Percentiles rank a stretch among this genome's conserved stretches.
phyloP scores from a whole-genome alignment of 257 asterid genomes.

The Eucommia ulmoides region DNA sequence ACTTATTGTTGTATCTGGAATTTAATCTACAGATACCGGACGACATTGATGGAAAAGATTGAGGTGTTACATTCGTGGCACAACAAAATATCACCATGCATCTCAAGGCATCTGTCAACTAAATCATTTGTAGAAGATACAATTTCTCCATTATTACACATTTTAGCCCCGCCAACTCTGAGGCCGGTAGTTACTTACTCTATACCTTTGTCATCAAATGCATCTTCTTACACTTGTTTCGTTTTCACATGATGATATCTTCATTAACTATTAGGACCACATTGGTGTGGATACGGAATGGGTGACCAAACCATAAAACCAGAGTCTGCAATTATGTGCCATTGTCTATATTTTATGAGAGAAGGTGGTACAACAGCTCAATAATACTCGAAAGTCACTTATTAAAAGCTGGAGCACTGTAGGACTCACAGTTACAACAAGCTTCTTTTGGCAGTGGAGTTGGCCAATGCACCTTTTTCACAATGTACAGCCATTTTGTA shows the following conservation, averaged over 20 bases:
- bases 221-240: constrained; percentile 7
- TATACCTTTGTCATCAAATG: constrained; percentile 5
- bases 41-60: constrained; percentile 51
- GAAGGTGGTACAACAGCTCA: too few species aligned
- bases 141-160: constrained; percentile 66
- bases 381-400: too few species aligned
- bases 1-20: constrained; percentile 9
- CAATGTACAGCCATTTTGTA: neutral
- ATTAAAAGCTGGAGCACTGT: too few species aligned
- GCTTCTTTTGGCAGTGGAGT: too few species aligned
- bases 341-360: too few species aligned
- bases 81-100: constrained; percentile 50
- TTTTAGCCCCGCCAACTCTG: constrained; percentile 73
- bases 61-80: constrained; percentile 76
- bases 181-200: constrained; percentile 57
- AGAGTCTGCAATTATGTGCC: too few species aligned
- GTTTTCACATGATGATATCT: too few species aligned
- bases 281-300: neutral
- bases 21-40: constrained; percentile 43
- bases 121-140: constrained; percentile 75
- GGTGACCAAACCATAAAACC: too few species aligned
- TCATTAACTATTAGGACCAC: neutral
- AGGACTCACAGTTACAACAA: too few species aligned
- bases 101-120: constrained; percentile 82
- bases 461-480: too few species aligned